Base-by-base conservation (phyloP, 108 stramenopile species). In the Mayamaea pseudoterrestris region DNA sequence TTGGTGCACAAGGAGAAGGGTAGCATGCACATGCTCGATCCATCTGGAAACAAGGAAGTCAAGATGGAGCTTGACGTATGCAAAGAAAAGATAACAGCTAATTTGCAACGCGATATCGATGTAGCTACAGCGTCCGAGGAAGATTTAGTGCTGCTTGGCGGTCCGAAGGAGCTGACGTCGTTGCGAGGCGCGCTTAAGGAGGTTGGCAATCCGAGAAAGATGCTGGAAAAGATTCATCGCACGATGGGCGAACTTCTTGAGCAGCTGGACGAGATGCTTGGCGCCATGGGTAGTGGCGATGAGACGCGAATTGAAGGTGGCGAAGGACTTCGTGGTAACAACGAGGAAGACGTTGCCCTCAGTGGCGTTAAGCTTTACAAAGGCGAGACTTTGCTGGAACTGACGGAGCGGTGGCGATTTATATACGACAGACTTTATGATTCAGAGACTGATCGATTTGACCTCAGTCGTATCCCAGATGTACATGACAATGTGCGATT, bases 1-100 rank as follows among this genome's bases (percentile, higher is more conserved):
- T 59, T 99, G 14, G 96, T 99, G 13, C 94, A 94, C 68, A 93
- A 94, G 53, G 93, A 94, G 44, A 93, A 91, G 40, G 75, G 66
- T 21, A 74, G 72, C 59, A 65, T 81, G 50, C 77, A 83, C 56
- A 91, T 94, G 94, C 77, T 98, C 12, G 97, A 98, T 64, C 94
- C 86, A 17, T 81, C 83, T 17, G 97, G 93, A 1, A 93, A 95
- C 64, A 90, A 92, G 58, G 93, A 95, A 53, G 90, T 92, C 31
- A 90, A 93, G 56, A 53, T 65, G 21, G 86, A 86, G 31, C 50
- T 98, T 37, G 93, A 90, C 31, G 60, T 56, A 27, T 91, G 90
- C 61, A 91, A 93, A 58, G 71, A 72, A 27, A 75, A 74, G 48
- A 78, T 91, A 13, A 79, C 83, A 18, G 48, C 41, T 2, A 75